Evolutionary conservation across 305 asterid genomes (phyloP).

Genomic region (Solanum hybrid): DNA sequence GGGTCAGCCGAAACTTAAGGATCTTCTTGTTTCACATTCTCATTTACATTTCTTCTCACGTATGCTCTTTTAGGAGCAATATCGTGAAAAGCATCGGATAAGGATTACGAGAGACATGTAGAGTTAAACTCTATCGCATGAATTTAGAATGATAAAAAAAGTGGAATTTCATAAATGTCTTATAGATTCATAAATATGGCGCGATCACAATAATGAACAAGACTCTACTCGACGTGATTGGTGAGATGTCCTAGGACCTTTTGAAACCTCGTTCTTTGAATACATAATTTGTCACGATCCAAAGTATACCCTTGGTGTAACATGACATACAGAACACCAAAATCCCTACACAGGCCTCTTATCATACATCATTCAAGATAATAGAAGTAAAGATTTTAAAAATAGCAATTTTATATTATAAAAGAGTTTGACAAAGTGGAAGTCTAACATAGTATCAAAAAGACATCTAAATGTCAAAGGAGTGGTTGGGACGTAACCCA

Average conservation of each 20-base stretch:
- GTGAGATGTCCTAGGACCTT: background rate
- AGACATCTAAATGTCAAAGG: no score
- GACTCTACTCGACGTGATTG: background rate
- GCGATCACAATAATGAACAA: background rate
- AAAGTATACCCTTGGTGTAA: background rate
- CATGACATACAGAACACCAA: background rate
- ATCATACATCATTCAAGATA: background rate
- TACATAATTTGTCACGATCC: background rate
- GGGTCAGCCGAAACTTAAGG: background rate
- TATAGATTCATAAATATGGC: background rate
- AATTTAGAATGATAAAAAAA: background rate
- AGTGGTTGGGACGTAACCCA: no score
- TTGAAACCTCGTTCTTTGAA: background rate
- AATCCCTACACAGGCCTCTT: background rate
- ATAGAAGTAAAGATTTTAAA: no score
- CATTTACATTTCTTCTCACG: no score
- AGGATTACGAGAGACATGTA: background rate
- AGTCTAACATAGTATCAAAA: no score
- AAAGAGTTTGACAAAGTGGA: no score
- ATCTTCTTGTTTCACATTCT: background rate
- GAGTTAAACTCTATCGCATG: background rate
- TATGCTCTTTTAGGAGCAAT: background rate
- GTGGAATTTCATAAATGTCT: background rate
- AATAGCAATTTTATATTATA: no score
- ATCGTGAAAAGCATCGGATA: background rate